Percentiles rank a stretch among this genome's conserved stretches.
phyloP scores from a whole-genome alignment of 257 asterid species.

The Salvia rosmarinus region DNA sequence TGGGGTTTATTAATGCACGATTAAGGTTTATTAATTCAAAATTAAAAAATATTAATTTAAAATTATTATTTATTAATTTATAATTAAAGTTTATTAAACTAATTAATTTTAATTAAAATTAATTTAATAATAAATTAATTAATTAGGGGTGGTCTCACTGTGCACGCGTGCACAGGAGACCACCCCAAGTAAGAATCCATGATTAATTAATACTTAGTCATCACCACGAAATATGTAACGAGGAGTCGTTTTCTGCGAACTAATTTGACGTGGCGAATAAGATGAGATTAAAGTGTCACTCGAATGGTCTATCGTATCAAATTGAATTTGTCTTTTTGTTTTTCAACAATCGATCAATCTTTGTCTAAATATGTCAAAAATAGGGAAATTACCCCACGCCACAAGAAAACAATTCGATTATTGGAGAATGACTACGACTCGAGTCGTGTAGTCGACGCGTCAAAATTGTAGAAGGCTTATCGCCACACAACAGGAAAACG shows the following conservation, averaged over 20 bases:
- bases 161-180: too few relatives aligned
- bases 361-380: not conserved
- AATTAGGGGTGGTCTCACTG: too few relatives aligned
- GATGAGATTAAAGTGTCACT: not conserved
- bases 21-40: too few relatives aligned
- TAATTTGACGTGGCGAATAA: constrained; percentile 23
- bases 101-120: too few relatives aligned
- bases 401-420: not conserved
- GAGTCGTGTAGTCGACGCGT: constrained; percentile 16
- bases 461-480: not conserved
- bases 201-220: not conserved
- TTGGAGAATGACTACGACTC: not conserved
- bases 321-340: not conserved
- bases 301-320: not conserved
- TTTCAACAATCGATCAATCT: constrained; percentile 4
- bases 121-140: too few relatives aligned
- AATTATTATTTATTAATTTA: too few relatives aligned
- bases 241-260: constrained; percentile 25
- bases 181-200: too few relatives aligned
- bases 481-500: constrained; percentile 13
- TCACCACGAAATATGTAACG: not conserved
- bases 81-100: too few relatives aligned
- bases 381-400: not conserved
- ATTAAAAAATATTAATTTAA: too few relatives aligned
- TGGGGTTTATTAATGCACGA: too few relatives aligned